Evolutionary conservation across 1,284 basidiomycete genomes (phyloP).

Genomic region (Dichomitus squalens): DNA sequence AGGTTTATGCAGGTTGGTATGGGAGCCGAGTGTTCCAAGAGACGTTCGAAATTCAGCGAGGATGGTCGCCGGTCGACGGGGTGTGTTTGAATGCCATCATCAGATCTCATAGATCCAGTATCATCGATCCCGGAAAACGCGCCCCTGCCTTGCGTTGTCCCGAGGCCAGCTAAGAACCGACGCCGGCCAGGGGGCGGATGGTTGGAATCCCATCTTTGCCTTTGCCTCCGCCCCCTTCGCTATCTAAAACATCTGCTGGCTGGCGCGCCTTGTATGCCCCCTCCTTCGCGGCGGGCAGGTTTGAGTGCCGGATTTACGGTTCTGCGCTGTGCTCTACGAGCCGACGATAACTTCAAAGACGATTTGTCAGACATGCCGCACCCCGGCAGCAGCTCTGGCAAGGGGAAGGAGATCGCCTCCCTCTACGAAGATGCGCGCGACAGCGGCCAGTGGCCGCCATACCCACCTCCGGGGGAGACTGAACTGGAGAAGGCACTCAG

Average conservation of each 20-base stretch:
- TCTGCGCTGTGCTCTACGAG: neutral
- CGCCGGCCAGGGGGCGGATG: neutral
- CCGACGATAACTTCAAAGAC: neutral
- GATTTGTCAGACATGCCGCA: neutral
- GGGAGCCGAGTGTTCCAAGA: neutral
- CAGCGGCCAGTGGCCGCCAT: constrained; percentile 27
- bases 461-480: constrained; percentile 26
- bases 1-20: neutral
- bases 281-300: too few species aligned
- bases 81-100: neutral
- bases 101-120: constrained; percentile 7
- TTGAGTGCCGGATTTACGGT: neutral
- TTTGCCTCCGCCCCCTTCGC: neutral
- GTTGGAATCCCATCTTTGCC: neutral
- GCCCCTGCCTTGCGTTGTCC: neutral
- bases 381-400: neutral
- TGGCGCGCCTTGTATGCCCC: neutral
- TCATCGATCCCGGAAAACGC: constrained; percentile 2
- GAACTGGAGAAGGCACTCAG: constrained; percentile 35
- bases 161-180: neutral
- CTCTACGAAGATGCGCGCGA: neutral
- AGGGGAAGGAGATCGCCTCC: constrained; percentile 3
- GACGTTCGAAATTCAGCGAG: neutral
- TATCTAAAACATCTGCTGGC: neutral
- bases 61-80: neutral